Evolutionary conservation across 805 yeast genomes (phyloP), one percentile per base, ranked within the genome.

Genomic region (Wickerhamomyces bovis): DNA sequence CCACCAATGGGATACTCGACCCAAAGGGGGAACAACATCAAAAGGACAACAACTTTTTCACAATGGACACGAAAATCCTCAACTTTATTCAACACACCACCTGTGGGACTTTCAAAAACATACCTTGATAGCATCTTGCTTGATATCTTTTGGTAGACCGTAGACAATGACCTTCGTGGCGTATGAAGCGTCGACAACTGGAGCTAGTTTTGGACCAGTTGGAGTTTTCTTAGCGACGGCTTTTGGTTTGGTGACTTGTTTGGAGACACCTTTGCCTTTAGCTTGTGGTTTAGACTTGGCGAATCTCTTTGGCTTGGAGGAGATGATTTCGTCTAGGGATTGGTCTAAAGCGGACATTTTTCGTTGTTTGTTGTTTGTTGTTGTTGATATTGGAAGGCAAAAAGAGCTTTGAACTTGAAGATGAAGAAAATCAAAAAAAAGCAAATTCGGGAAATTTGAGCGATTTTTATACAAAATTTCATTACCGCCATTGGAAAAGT

Each of bases 321-420:
- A 79, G 64, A 92, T 86, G 67, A 92, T 92, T 60, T 89, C 97
- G 73, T 92, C 99, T 63, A 92, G 80, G 43, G 97, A 88, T 73
- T 87, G 85, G 72, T 92, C 97, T 71, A 92, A 78, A 61, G 85
- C 77, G 53, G 84, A 76, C 65, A 95, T 84, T 90, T 84, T 86
- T 86, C 7, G 48, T 44, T 64, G 44, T 43, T 38, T 36, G 39
- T 42, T 43, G 39, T 42, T 42, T 43, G 39, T 42, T 44, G 47
- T 43, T 39, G 43, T 36, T 45, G n/a, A 11, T 8, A 9, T 33
- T 33, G 18, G 36, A 33, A 33, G 20, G 36, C 36, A 16, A 33
- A 33, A 16, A n/a, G n/a, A n/a, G n/a, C n/a, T n/a, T n/a, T n/a
- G n/a, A n/a, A 7, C 20, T 33, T 33, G 35, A 30, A 31, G 42